Conservation (phyloP, 176 grass and related monocot species). For the Chloris gayana region DNA sequence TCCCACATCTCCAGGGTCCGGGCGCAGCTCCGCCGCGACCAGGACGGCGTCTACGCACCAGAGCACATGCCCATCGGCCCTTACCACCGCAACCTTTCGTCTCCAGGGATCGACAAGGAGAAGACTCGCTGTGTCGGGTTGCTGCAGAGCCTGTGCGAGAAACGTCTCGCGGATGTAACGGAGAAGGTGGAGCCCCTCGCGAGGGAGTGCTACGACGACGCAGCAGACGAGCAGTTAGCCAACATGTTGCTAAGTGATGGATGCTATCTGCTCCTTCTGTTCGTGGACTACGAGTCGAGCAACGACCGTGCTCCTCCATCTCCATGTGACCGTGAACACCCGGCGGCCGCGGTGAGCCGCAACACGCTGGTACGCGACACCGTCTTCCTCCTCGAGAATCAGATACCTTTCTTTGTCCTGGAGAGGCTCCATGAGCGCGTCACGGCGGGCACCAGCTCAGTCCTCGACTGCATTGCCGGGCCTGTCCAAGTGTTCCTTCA, state of each 20-base stretch:
- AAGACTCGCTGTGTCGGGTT: background rate
- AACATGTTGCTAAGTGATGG: conserved; percentile 1
- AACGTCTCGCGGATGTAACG: background rate
- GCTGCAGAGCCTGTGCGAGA: background rate
- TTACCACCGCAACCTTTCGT: background rate
- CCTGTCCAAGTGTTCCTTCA: background rate
- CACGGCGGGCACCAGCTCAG: background rate
- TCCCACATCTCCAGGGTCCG: conserved; percentile 1
- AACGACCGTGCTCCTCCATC: background rate
- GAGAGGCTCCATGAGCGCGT: background rate
- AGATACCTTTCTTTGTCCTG: too few species aligned
- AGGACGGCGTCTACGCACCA: background rate
- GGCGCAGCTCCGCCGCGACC: background rate
- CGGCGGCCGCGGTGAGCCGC: background rate
- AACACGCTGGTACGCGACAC: background rate
- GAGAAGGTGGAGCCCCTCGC: background rate
- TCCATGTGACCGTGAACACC: background rate
- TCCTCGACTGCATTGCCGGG: background rate
- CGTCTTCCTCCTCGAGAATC: too few species aligned
- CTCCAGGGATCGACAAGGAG: background rate
- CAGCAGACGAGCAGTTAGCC: background rate
- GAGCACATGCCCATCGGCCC: background rate
- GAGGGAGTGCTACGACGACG: background rate
- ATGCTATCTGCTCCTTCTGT: conserved; percentile 5
- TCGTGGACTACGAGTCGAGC: background rate